Conservation (phyloP, 257 asterid genomes). For the Forsythia suspensa region DNA sequence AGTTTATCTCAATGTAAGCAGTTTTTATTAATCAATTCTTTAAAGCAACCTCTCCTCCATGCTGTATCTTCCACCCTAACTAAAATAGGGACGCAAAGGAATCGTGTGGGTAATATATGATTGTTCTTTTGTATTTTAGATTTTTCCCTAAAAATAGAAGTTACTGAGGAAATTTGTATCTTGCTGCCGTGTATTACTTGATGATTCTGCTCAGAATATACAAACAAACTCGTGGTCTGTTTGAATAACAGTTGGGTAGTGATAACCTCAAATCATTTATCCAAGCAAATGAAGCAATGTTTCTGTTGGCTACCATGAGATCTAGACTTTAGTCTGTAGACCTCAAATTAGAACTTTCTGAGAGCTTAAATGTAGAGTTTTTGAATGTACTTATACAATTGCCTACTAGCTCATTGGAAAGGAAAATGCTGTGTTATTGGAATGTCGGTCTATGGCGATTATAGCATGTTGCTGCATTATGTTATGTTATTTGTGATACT, state of each 20-base stretch:
- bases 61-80: constrained; percentile 5
- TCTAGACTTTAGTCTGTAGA: not conserved
- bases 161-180: constrained; percentile 1
- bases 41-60: constrained; percentile 8
- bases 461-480: not conserved
- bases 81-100: constrained; percentile 1
- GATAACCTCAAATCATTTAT: not conserved
- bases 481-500: not conserved
- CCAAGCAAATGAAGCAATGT: not conserved
- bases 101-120: not conserved
- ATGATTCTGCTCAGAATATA: constrained; percentile 7
- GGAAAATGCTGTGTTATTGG: not conserved
- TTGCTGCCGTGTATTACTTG: constrained; percentile 1
- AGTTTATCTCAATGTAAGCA: constrained; percentile 90
- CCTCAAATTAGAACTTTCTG: not conserved
- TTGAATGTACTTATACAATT: not conserved
- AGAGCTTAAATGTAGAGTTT: not conserved
- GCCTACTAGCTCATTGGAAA: not conserved
- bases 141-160: constrained; percentile 2
- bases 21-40: constrained; percentile 14
- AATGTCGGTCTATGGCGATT: not conserved
- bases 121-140: not conserved
- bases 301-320: not conserved
- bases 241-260: not conserved
- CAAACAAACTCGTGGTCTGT: not conserved